These are phyloP conservation scores for Eurotiales sp. DNA, from an alignment of 2,329 filamentous ascomycete genomes.

Conservation along the genomic window DNA sequence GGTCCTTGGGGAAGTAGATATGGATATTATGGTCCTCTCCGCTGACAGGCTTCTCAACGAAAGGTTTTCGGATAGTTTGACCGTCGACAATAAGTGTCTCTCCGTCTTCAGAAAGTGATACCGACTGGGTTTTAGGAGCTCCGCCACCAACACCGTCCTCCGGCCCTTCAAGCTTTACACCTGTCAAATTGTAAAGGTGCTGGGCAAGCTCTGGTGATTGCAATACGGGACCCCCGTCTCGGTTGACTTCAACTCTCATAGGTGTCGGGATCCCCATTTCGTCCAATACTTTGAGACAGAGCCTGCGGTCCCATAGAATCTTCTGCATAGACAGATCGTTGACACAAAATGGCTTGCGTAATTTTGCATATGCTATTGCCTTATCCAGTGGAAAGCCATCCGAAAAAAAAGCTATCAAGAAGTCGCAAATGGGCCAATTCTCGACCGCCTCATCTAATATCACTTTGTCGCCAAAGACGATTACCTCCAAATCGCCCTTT, in stretches of 20 bases:
- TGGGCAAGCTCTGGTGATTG: slow-evolving; percentile 75
- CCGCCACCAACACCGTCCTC: slow-evolving; percentile 64
- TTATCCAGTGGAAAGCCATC: slow-evolving; percentile 97
- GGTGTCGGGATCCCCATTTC: slow-evolving; percentile 87
- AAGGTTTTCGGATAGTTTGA: slow-evolving; percentile 76
- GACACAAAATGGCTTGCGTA: slow-evolving; percentile 93
- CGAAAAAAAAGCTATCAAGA: slow-evolving; percentile 96
- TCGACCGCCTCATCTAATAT: slow-evolving; percentile 95
- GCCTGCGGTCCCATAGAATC: slow-evolving; percentile 88
- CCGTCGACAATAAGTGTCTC: slow-evolving; percentile 89
- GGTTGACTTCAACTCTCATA: slow-evolving; percentile 80
- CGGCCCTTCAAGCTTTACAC: slow-evolving; percentile 68
- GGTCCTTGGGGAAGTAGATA: slow-evolving; percentile 81
- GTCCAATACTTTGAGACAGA: slow-evolving; percentile 85
- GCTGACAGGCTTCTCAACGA: slow-evolving; percentile 97
- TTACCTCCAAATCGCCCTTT: slow-evolving; percentile 89
- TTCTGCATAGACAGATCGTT: slow-evolving; percentile 98
- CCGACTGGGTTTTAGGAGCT: slow-evolving; percentile 56
- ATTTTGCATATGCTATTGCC: slow-evolving; percentile 89
- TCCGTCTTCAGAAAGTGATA: slow-evolving; percentile 85
- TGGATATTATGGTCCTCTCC: slow-evolving; percentile 98
- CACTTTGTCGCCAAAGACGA: slow-evolving; percentile 98
- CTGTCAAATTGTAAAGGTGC: slow-evolving; percentile 75
- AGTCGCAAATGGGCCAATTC: slow-evolving; percentile 96
- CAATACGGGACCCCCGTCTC: slow-evolving; percentile 82